phyloP scores from a whole-genome alignment of 2,329 filamentous ascomycete genomes.

The Fonsecaea pugnacius region DNA sequence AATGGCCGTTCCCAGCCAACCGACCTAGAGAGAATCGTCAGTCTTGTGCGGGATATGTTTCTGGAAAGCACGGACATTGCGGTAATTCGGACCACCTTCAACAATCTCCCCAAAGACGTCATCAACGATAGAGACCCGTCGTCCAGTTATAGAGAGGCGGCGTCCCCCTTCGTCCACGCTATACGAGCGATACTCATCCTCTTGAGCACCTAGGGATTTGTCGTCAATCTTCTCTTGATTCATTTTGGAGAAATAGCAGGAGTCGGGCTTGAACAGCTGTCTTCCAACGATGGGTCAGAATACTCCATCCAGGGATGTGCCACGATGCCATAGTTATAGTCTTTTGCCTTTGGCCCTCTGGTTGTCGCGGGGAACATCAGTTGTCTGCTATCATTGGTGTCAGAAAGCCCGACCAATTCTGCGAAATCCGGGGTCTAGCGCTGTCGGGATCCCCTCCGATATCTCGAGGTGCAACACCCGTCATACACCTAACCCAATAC shows the following conservation, averaged over 20 bases:
- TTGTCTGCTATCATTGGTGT: background rate
- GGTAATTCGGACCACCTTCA: constrained; percentile 42
- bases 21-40: constrained; percentile 40
- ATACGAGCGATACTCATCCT: background rate
- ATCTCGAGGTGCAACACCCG: background rate
- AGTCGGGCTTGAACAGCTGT: background rate
- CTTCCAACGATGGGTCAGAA: background rate
- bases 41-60: background rate
- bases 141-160: constrained; percentile 1
- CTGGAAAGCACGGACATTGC: constrained; percentile 35
- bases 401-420: background rate
- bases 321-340: background rate
- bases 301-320: background rate
- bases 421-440: background rate
- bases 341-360: background rate
- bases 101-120: constrained; percentile 46
- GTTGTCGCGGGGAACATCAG: background rate
- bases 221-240: background rate
- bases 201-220: background rate
- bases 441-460: background rate
- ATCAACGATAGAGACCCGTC: constrained; percentile 35
- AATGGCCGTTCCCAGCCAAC: constrained; percentile 54
- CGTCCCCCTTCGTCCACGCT: background rate
- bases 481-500: background rate
- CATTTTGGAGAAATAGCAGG: background rate